Base-by-base conservation (phyloP, 768 basidiomycete species). In the Termitomyces sp. region DNA sequence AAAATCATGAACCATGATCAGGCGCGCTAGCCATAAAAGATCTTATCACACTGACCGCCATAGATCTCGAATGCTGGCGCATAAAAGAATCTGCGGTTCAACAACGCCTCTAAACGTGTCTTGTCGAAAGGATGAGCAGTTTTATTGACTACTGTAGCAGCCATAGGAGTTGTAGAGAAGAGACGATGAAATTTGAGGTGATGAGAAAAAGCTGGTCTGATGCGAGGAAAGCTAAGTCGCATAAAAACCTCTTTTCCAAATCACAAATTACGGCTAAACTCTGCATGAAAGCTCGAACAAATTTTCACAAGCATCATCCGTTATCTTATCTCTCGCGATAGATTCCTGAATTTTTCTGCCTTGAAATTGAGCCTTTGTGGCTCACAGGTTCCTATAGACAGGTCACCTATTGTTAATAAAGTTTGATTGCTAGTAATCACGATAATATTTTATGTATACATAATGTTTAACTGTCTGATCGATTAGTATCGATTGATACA, bases 31-130 rank as follows among this genome's bases (percentile, higher is more conserved):
- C 29, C 34, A 59, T 11, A 51, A 36, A 60, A 53, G 42, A 40
- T 56, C 43, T 54, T 61, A 61, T 61, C 60, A 32, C 15, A 79
- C 86, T 67, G 64, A 94, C 96, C 97, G 62, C 96, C 95, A 69
- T 98, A 98, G 78, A 99, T 98, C 76, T 98, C 97, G 69, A 98
- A 99, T 5, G 97, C 93, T 29, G 96, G 96, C 4, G 96, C 93
- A 72, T 92, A 98, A 81, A 98, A 99, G 81, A 99, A 99, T 53
- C 97, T 82, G 60, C 91, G 86, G 70, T 88, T 91, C 58, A 98
- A 83, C 51, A 96, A 76, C 29, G 88, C 88, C 69, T 98, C 97
- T 37, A 98, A 82, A 29, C 87, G 83, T 25, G 78, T 65, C 76
- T 96, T 96, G 74, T 96, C 92, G 71, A 99, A 99, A 2, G 87